Conservation (phyloP, 371 early-diverging fungal genomes). For the Basidiobolus heterosporus region DNA sequence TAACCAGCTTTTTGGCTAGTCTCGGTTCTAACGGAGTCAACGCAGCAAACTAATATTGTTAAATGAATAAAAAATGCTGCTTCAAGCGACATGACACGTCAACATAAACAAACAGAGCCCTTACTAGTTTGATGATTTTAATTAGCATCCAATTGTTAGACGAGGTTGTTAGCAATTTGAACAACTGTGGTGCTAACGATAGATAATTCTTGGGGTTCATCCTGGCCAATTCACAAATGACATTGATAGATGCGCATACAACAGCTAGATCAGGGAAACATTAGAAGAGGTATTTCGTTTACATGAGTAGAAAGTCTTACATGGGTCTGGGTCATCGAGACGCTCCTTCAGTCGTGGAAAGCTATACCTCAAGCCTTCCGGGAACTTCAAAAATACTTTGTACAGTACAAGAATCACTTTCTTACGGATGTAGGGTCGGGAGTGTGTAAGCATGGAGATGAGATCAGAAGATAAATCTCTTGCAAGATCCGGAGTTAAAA, state of each 20-base stretch:
- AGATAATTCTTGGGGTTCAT: slow-evolving; percentile 81
- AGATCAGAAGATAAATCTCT: slow-evolving; percentile 78
- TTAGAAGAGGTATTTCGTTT: no score
- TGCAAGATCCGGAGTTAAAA: slow-evolving; percentile 80
- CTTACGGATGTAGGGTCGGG: slow-evolving; percentile 83
- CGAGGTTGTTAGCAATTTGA: slow-evolving; percentile 68
- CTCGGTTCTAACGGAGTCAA: slow-evolving; percentile 86
- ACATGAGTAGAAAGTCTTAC: no score
- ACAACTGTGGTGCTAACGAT: slow-evolving; percentile 83
- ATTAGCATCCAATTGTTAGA: slow-evolving; percentile 95
- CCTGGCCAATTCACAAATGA: slow-evolving; percentile 85
- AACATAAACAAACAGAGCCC: no score
- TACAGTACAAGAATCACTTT: slow-evolving; percentile 76
- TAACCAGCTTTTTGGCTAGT: slow-evolving; percentile 71
- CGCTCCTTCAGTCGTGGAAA: slow-evolving; percentile 76
- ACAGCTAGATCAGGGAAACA: slow-evolving; percentile 35
- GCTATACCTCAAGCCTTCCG: slow-evolving; percentile 70
- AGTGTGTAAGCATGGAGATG: slow-evolving; percentile 70
- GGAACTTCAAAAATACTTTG: slow-evolving; percentile 74
- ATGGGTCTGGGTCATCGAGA: slow-evolving; percentile 81
- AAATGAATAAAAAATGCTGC: background rate
- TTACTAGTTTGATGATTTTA: slow-evolving; percentile 87
- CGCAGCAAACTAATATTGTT: slow-evolving; percentile 55
- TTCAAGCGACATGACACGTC: background rate
- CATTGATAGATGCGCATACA: slow-evolving; percentile 79